phyloP scores from a whole-genome alignment of 1,284 basidiomycete genomes.

The Ganoderma resinaceum region DNA sequence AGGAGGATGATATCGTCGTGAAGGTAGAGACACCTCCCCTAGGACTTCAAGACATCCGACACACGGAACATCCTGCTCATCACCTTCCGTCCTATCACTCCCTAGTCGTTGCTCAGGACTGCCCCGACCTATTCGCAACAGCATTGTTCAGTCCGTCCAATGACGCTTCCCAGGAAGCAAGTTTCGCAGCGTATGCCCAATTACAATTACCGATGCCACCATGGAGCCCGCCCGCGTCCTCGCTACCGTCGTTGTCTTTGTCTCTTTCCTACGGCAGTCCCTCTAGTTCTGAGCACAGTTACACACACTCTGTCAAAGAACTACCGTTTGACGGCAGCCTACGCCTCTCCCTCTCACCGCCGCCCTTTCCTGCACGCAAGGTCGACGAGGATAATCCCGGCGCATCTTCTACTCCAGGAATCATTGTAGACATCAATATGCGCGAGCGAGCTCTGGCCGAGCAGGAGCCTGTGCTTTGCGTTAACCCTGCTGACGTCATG shows the following conservation, averaged over 20 bases:
- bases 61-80: conserved; percentile 15
- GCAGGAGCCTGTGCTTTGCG: conserved; percentile 34
- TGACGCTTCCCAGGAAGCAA: not conserved
- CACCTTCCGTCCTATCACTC: not conserved
- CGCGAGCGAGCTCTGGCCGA: conserved; percentile 40
- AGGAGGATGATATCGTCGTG: not conserved
- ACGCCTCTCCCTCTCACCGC: conserved; percentile 21
- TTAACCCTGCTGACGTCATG: conserved; percentile 59
- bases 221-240: conserved; percentile 14
- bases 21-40: not conserved
- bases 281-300: conserved; percentile 19
- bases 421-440: conserved; percentile 56
- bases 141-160: not conserved
- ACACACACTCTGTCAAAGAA: conserved; percentile 8
- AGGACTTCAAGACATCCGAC: conserved; percentile 25
- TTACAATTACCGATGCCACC: conserved; percentile 8
- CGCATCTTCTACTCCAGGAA: conserved; percentile 38
- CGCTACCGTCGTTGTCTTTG: conserved; percentile 5
- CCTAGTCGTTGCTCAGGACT: not conserved
- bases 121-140: not conserved
- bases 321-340: conserved; percentile 12
- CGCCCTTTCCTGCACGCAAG: not conserved
- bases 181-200: not conserved
- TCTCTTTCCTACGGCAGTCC: conserved; percentile 22
- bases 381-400: conserved; percentile 9